Percentiles rank a stretch among this genome's conserved stretches.
phyloP scores from a whole-genome alignment of 192 early-diverging fungal genomes.

The Rhizoclosmatium globosum region DNA sequence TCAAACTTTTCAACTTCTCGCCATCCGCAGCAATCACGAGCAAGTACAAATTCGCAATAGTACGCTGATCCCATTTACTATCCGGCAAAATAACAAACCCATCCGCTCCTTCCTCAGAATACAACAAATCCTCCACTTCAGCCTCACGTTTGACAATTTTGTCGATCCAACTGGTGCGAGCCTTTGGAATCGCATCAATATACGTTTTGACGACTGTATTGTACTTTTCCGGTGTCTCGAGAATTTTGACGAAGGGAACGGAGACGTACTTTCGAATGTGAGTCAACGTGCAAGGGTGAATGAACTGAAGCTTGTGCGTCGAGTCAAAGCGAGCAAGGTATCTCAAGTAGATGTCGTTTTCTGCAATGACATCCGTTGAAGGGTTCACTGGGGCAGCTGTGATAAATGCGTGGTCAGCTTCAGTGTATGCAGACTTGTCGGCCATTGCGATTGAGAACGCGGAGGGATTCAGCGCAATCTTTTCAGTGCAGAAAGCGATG shows the following conservation, averaged over 20 bases:
- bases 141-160: constrained; percentile 25
- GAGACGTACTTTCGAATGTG: constrained; percentile 27
- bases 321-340: neutral
- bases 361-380: neutral
- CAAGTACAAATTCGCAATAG: constrained; percentile 21
- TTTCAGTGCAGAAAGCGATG: neutral
- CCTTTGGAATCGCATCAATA: constrained; percentile 9
- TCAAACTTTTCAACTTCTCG: constrained; percentile 1
- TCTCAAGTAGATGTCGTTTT: constrained; percentile 23
- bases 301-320: constrained; percentile 13
- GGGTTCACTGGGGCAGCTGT: neutral
- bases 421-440: constrained; percentile 19
- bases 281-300: constrained; percentile 22
- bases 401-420: neutral
- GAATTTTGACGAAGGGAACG: constrained; percentile 11
- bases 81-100: constrained; percentile 34
- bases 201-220: neutral
- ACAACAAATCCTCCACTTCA: constrained; percentile 12
- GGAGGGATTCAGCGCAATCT: neutral
- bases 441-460: constrained; percentile 1
- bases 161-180: constrained; percentile 10
- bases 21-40: constrained; percentile 15
- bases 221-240: constrained; percentile 19
- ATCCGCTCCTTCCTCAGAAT: neutral
- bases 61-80: constrained; percentile 24